phyloP scores from a whole-genome alignment of 2,329 filamentous ascomycete species.

The Hymenoscyphus albidus region DNA sequence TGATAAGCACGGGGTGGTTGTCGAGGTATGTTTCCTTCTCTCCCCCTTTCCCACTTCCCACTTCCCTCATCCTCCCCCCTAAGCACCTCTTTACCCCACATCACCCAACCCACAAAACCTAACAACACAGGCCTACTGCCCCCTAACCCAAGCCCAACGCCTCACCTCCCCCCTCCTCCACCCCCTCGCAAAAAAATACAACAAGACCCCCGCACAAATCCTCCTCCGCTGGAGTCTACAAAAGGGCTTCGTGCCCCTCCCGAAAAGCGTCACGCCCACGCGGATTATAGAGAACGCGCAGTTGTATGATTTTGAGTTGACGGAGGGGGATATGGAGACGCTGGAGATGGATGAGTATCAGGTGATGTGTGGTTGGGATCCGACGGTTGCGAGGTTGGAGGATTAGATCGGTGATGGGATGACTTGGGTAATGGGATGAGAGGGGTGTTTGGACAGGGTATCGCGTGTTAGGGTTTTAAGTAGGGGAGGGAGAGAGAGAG shows the following conservation, averaged over 20 bases:
- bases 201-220: constrained; percentile 71
- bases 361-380: constrained; percentile 53
- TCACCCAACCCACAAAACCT: neutral
- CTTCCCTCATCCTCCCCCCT: neutral
- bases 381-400: constrained; percentile 46
- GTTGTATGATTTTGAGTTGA: constrained; percentile 53
- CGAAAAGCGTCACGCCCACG: constrained; percentile 67
- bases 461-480: too few relatives aligned
- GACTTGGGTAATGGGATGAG: neutral
- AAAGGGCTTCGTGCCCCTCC: constrained; percentile 68
- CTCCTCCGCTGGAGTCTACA: constrained; percentile 79
- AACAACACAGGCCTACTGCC: constrained; percentile 43
- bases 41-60: too few relatives aligned
- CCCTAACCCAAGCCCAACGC: constrained; percentile 63
- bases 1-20: constrained; percentile 54
- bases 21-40: constrained; percentile 47
- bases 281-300: constrained; percentile 62
- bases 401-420: constrained; percentile 21
- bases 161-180: constrained; percentile 64
- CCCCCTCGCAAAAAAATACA: constrained; percentile 65
- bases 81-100: too few relatives aligned
- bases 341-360: constrained; percentile 50
- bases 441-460: too few relatives aligned
- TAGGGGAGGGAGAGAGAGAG: too few relatives aligned
- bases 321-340: constrained; percentile 48